Percentiles rank a stretch among this genome's conserved stretches.
These are phyloP conservation scores for Coniochaeta sp. DNA, from an alignment of 2,329 filamentous ascomycete genomes.

Conservation along the genomic window DNA sequence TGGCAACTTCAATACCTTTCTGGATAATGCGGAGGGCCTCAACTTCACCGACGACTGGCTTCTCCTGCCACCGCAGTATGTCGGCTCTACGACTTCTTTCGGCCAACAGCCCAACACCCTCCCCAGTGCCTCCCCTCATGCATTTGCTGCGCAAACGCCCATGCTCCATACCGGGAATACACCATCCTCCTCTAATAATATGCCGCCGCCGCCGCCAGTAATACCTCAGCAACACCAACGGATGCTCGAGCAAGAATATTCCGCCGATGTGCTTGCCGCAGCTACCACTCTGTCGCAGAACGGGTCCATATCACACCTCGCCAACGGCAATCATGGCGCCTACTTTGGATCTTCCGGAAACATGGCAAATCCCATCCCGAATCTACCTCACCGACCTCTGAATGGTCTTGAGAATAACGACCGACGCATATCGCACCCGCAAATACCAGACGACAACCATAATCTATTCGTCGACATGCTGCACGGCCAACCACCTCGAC, in stretches of 20 bases:
- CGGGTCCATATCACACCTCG: slow-evolving; percentile 20
- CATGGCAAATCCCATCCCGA: slow-evolving; percentile 27
- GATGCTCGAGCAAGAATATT: slow-evolving; percentile 20
- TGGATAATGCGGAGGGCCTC: slow-evolving; percentile 43
- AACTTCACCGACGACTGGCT: slow-evolving; percentile 43
- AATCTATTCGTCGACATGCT: slow-evolving; percentile 34
- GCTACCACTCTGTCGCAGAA: slow-evolving; percentile 41
- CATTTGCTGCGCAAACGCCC: slow-evolving; percentile 13
- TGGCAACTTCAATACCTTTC: slow-evolving; percentile 38
- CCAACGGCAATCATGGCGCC: slow-evolving; percentile 18
- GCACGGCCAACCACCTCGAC: slow-evolving; percentile 20
- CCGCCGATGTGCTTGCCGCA: slow-evolving; percentile 51
- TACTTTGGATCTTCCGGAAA: slow-evolving; percentile 9
- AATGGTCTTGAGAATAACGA: slow-evolving; percentile 34
- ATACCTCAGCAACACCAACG: slow-evolving; percentile 8
- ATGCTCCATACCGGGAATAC: slow-evolving; percentile 18
- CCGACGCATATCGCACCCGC: slow-evolving; percentile 18
- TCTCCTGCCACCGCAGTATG: slow-evolving; percentile 54
- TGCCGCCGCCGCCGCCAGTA: slow-evolving; percentile 11
- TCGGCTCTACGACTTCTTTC: slow-evolving; percentile 58
- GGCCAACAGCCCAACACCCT: slow-evolving; percentile 39
- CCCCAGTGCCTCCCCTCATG: slow-evolving; percentile 17
- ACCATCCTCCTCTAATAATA: slow-evolving; percentile 12
- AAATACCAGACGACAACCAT: slow-evolving; percentile 18
- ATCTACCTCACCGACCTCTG: slow-evolving; percentile 32